Conservation (phyloP, 2,329 filamentous ascomycete genomes). For the Alternaria novae-zelandiae region DNA sequence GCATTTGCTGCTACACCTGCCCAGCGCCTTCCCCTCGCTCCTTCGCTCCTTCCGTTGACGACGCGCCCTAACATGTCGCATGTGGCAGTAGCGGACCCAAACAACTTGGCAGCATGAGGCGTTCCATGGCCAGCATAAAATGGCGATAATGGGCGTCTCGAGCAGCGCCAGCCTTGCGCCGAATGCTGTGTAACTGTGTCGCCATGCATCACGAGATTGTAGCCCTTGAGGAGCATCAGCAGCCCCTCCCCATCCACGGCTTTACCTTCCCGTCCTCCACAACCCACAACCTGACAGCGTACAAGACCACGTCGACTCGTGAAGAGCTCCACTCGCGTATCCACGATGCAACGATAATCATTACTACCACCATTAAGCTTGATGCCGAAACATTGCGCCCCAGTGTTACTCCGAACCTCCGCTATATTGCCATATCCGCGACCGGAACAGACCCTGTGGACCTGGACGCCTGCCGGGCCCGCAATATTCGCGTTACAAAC, state of each 20-base stretch:
- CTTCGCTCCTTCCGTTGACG: background rate
- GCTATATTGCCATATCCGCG: slow-evolving; percentile 54
- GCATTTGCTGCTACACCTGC: background rate
- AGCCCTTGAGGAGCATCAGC: slow-evolving; percentile 52
- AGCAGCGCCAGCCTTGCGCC: background rate
- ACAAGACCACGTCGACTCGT: slow-evolving; percentile 41
- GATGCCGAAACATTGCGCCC: slow-evolving; percentile 49
- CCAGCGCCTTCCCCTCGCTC: background rate
- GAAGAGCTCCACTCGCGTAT: slow-evolving; percentile 50
- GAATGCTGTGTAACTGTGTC: slow-evolving; percentile 14
- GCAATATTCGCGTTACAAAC: slow-evolving; percentile 56
- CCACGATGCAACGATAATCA: slow-evolving; percentile 55
- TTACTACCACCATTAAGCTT: slow-evolving; percentile 51
- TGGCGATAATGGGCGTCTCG: background rate
- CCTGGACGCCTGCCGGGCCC: slow-evolving; percentile 50
- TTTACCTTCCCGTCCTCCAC: slow-evolving; percentile 48
- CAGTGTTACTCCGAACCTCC: slow-evolving; percentile 51
- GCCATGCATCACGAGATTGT: slow-evolving; percentile 54
- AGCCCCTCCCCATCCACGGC: slow-evolving; percentile 45
- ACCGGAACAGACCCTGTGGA: slow-evolving; percentile 58
- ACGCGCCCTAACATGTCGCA: slow-evolving; percentile 11
- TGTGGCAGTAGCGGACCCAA: slow-evolving; percentile 1
- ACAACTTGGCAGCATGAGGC: background rate
- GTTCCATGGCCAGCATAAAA: background rate
- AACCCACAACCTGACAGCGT: slow-evolving; percentile 50